Conservation (phyloP, 2,329 filamentous ascomycete species). For the Zymoseptoria pseudotritici region DNA sequence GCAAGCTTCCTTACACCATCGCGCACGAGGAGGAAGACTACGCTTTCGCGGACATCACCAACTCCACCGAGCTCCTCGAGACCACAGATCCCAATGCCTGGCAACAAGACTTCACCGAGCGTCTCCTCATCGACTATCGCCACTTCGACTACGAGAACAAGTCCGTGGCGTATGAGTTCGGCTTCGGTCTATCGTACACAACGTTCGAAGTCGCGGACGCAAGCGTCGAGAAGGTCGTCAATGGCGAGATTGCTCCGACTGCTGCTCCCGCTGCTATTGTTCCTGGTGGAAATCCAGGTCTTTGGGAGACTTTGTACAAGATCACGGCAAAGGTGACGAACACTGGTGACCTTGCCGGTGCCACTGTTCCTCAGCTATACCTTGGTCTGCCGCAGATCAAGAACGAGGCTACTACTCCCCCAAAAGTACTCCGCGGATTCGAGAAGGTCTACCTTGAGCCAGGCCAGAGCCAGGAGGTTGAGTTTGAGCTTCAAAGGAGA, state of each 20-base stretch:
- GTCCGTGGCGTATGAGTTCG: conserved; percentile 27
- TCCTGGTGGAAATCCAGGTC: conserved; percentile 28
- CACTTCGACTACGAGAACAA: conserved; percentile 40
- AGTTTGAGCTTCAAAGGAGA: conserved; percentile 12
- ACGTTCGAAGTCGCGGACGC: conserved; percentile 19
- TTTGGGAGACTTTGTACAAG: conserved; percentile 56
- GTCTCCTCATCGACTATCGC: conserved; percentile 48
- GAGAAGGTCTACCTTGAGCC: conserved; percentile 30
- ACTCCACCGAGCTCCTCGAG: conserved; percentile 30
- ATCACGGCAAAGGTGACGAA: conserved; percentile 56
- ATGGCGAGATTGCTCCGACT: conserved; percentile 9
- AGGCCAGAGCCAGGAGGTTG: conserved; percentile 15
- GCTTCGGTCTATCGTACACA: conserved; percentile 26
- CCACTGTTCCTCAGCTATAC: conserved; percentile 52
- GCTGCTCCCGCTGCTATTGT: conserved; percentile 14
- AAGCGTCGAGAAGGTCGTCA: conserved; percentile 3
- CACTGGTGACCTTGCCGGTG: conserved; percentile 45
- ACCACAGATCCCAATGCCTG: conserved; percentile 34
- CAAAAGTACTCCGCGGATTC: conserved; percentile 31
- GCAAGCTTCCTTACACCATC: conserved; percentile 26
- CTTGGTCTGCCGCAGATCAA: conserved; percentile 34
- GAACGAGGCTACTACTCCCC: conserved; percentile 28
- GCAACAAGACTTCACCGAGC: conserved; percentile 47
- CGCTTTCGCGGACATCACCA: conserved; percentile 30
- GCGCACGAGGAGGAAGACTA: conserved; percentile 23